Percentiles rank a stretch among this genome's conserved stretches.
Conservation (phyloP, 768 basidiomycete species). For the Collybiopsis confluens region DNA sequence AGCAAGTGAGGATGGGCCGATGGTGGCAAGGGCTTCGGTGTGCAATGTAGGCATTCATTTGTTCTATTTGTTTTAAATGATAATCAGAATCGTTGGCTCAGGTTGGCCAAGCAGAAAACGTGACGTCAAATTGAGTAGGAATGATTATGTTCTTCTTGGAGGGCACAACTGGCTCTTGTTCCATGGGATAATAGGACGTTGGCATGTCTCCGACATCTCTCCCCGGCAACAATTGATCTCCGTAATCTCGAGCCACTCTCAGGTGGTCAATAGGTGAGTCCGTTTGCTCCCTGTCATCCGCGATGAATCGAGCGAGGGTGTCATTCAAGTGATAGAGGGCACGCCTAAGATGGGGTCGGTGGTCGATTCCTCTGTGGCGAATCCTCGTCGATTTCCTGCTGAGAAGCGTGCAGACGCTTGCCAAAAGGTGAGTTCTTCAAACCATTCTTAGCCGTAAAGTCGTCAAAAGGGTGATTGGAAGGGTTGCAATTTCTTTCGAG, state of each 20-base stretch:
- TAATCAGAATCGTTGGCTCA: too few species aligned
- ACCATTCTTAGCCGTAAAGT: too few species aligned
- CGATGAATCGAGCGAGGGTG: conserved; percentile 53
- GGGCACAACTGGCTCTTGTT: conserved; percentile 55
- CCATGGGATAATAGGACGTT: conserved; percentile 63
- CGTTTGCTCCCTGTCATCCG: conserved; percentile 52
- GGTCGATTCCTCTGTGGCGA: conserved; percentile 47
- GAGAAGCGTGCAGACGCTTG: conserved; percentile 72
- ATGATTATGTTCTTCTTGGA: conserved; percentile 59
- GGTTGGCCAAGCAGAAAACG: too few species aligned
- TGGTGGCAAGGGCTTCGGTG: conserved; percentile 66
- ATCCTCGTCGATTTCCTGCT: conserved; percentile 57
- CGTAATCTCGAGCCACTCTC: conserved; percentile 41
- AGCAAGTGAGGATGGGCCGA: conserved; percentile 59
- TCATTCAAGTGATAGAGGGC: conserved; percentile 33
- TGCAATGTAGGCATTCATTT: conserved; percentile 81
- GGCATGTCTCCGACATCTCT: conserved; percentile 61
- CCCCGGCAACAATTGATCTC: conserved; percentile 67
- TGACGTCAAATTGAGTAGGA: conserved; percentile 69
- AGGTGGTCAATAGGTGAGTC: conserved; percentile 20
- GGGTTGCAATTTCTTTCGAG: too few species aligned
- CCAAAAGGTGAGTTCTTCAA: conserved; percentile 85
- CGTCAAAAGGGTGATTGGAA: too few species aligned
- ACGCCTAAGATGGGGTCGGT: conserved; percentile 50
- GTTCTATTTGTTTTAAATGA: conserved; percentile 47